phyloP scores from a whole-genome alignment of 306 rosid species.

The Erythrophleum fordii region DNA sequence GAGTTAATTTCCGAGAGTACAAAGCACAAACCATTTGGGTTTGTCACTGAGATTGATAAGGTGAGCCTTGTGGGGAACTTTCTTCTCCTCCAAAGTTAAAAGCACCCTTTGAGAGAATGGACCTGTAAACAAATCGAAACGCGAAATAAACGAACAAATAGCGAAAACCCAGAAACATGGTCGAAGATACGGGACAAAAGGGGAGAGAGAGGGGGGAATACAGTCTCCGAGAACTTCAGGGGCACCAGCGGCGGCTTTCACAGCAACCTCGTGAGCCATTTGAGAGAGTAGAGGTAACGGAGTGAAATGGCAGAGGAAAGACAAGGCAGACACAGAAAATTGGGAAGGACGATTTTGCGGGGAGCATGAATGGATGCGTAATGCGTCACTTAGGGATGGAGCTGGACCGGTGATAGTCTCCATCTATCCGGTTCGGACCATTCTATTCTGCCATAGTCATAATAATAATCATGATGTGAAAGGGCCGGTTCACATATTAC shows the following conservation, averaged over 20 bases:
- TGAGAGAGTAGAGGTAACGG: background rate
- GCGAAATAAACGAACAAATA: background rate
- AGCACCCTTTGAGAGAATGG: slow-evolving; percentile 84
- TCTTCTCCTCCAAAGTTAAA: slow-evolving; percentile 89
- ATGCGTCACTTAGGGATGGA: background rate
- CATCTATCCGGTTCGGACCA: no score
- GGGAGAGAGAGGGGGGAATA: slow-evolving; percentile 29
- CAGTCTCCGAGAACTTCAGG: slow-evolving; percentile 81
- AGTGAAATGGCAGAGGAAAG: background rate
- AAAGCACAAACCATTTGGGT: slow-evolving; percentile 84
- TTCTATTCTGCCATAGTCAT: background rate
- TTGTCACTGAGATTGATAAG: slow-evolving; percentile 68
- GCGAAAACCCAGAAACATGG: slow-evolving; percentile 18
- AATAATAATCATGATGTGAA: background rate
- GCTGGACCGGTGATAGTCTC: background rate
- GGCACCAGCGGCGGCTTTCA: slow-evolving; percentile 72
- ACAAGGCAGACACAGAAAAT: background rate
- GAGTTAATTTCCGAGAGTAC: background rate
- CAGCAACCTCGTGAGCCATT: slow-evolving; percentile 71
- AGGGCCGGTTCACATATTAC: background rate
- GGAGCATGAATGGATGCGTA: background rate
- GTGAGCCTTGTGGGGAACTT: slow-evolving; percentile 51
- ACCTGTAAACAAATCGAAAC: slow-evolving; percentile 48
- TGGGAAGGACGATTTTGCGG: background rate
- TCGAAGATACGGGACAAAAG: background rate